A percentile compares a stretch with the other conserved stretches of the same genome.
These are phyloP conservation scores for Penicillium subrubescens DNA, from an alignment of 495 filamentous ascomycete species.

Conservation along the genomic window DNA sequence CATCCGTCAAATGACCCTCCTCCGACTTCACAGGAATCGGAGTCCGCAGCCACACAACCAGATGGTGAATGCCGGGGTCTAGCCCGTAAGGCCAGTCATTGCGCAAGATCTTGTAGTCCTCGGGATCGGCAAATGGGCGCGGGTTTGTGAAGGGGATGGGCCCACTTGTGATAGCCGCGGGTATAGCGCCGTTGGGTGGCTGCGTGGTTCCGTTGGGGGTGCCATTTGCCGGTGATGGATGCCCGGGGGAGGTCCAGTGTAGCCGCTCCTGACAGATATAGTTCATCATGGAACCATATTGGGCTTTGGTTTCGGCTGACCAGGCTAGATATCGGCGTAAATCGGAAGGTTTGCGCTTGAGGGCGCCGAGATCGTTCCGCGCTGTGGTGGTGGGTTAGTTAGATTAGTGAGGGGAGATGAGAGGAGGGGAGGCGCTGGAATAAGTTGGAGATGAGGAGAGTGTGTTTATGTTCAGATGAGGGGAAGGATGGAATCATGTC, in stretches of 20 bases:
- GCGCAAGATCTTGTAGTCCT: constrained; percentile 73
- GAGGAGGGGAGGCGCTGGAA: not conserved
- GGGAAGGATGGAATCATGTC: not conserved
- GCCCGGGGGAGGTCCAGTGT: constrained; percentile 58
- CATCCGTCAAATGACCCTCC: constrained; percentile 73
- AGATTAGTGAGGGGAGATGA: constrained; percentile 14
- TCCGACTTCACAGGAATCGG: constrained; percentile 47
- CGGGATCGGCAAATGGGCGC: constrained; percentile 66
- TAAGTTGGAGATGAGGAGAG: not conserved
- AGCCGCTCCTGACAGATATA: constrained; percentile 75
- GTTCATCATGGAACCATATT: constrained; percentile 77
- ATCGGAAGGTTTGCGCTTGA: constrained; percentile 83
- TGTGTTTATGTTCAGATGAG: not conserved
- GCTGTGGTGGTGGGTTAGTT: constrained; percentile 46
- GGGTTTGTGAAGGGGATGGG: constrained; percentile 41
- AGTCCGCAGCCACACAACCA: constrained; percentile 63
- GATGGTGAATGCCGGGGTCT: constrained; percentile 63
- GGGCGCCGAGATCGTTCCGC: constrained; percentile 69
- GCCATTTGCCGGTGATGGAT: constrained; percentile 7
- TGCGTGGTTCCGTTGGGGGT: constrained; percentile 12
- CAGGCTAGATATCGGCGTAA: constrained; percentile 82
- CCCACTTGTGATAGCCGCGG: constrained; percentile 23
- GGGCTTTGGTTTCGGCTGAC: constrained; percentile 65
- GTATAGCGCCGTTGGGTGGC: constrained; percentile 6
- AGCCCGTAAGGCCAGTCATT: constrained; percentile 96